These are phyloP conservation scores for Diutina neorugosa DNA, from an alignment of 1,139 yeast genomes.

Conservation along the genomic window DNA sequence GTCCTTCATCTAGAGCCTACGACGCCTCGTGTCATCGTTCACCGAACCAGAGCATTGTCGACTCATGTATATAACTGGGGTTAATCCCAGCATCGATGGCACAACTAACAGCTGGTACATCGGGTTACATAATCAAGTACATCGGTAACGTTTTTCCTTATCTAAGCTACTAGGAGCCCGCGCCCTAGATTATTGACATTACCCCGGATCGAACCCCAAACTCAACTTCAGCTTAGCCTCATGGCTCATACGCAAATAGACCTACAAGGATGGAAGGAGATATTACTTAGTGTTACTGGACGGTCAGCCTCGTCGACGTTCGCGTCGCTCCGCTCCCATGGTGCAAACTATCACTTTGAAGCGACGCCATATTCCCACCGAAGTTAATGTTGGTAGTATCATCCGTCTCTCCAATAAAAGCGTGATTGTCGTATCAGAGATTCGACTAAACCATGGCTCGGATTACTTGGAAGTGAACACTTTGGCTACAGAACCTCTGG, in stretches of 20 bases:
- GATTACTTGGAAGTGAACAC: neutral
- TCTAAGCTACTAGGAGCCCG: neutral
- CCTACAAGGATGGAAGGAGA: constrained; percentile 23
- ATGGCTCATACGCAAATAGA: constrained; percentile 16
- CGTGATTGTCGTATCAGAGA: constrained; percentile 8
- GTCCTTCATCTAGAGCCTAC: too few relatives aligned
- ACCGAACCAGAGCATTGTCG: too few relatives aligned
- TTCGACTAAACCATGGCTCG: neutral
- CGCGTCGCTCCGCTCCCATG: constrained; percentile 12
- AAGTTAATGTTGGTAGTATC: constrained; percentile 29
- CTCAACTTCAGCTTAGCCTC: neutral
- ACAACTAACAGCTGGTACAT: too few relatives aligned
- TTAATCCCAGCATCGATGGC: too few relatives aligned
- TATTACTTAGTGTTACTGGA: constrained; percentile 7
- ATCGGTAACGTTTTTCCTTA: too few relatives aligned
- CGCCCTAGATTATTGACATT: neutral
- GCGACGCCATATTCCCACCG: constrained; percentile 12
- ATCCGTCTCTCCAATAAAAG: constrained; percentile 14
- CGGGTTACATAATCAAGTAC: too few relatives aligned
- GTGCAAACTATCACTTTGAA: constrained; percentile 8
- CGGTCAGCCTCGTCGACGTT: constrained; percentile 5
- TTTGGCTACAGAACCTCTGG: neutral
- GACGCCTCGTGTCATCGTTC: too few relatives aligned
- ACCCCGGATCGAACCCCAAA: neutral
- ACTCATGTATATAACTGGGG: too few relatives aligned